phyloP scores from a whole-genome alignment of 2,329 filamentous ascomycete genomes.

The Fusarium compactum region DNA sequence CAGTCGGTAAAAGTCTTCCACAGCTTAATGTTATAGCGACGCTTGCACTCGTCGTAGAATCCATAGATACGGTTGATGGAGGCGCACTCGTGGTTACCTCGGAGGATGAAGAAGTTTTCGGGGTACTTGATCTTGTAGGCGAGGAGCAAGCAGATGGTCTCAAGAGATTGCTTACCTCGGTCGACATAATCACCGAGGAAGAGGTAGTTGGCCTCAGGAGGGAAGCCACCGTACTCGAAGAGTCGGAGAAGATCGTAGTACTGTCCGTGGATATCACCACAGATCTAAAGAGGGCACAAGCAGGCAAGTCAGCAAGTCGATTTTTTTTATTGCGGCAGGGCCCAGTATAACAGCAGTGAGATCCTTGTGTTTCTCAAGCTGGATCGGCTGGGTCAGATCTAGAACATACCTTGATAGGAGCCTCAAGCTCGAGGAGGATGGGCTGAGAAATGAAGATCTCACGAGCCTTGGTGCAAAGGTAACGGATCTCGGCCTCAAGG shows the following conservation, averaged over 20 bases:
- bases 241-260: constrained; percentile 98
- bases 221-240: constrained; percentile 98
- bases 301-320: constrained; percentile 31
- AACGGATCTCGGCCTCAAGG: constrained; percentile 95
- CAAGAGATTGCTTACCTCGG: constrained; percentile 97
- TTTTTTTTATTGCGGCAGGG: neutral
- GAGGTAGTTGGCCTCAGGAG: constrained; percentile 98
- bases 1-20: constrained; percentile 99
- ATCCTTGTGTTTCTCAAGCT: constrained; percentile 1
- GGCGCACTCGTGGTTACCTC: constrained; percentile 98
- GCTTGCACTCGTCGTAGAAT: constrained; percentile 99
- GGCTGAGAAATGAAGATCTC: constrained; percentile 99
- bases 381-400: constrained; percentile 6
- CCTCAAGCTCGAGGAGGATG: constrained; percentile 96
- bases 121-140: constrained; percentile 99
- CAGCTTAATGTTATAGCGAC: constrained; percentile 98
- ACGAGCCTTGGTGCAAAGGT: constrained; percentile 96
- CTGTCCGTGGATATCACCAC: constrained; percentile 98
- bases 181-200: constrained; percentile 99
- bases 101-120: constrained; percentile 99
- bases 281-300: constrained; percentile 74
- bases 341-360: constrained; percentile 5
- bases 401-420: constrained; percentile 91
- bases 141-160: constrained; percentile 96
- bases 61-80: constrained; percentile 99